Evolutionary conservation across 208 protist genomes (phyloP), one percentile per base, ranked within the genome.

Genomic region (Angomonas ambiguus): DNA sequence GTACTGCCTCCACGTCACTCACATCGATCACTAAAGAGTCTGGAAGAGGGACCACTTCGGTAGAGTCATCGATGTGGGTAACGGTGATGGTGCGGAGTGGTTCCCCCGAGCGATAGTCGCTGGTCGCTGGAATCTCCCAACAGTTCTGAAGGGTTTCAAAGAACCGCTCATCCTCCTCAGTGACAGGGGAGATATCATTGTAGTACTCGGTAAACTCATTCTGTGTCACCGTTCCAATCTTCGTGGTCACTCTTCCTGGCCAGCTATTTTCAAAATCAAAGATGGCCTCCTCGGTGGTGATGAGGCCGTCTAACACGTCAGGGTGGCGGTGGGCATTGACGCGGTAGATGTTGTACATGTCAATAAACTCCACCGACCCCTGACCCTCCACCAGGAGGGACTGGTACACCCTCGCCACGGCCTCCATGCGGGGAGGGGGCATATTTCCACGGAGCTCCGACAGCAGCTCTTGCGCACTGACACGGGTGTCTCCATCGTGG

Each of bases 141-240:
- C 75, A 74, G 65, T 74, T 72, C 34, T 81, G 64, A 56, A 97
- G 30, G 27, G 83, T 72, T 13, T 30, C 45, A n/a, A 87, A 60
- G 74, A 97, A 97, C 62, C 90, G 80, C n/a, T 82, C 86, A 51
- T 97, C 92, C 22, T 83, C 74, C 28, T 88, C 72, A 27, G 83
- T 77, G 16, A 80, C 71, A 16, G 85, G 88, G 22, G 87, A 95
- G 60, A 97, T 65, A 74, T 97, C 92, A 28, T 79, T 87, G 80
- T 97, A 96, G 83, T 96, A 97, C 51, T 93, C 88, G 22, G 91
- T 67, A 72, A 95, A 97, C 58, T 93, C 83, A 16, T 88, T 77
- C 6, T 88, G 61, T 24, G 78, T 88, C 38, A 97, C 83, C 5
- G 80, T 86, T 8, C 84, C 79, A 3, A 85, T 51, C 45, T 88